phyloP scores from a whole-genome alignment of 2,329 filamentous ascomycete genomes.

The Penicillium sp. region DNA sequence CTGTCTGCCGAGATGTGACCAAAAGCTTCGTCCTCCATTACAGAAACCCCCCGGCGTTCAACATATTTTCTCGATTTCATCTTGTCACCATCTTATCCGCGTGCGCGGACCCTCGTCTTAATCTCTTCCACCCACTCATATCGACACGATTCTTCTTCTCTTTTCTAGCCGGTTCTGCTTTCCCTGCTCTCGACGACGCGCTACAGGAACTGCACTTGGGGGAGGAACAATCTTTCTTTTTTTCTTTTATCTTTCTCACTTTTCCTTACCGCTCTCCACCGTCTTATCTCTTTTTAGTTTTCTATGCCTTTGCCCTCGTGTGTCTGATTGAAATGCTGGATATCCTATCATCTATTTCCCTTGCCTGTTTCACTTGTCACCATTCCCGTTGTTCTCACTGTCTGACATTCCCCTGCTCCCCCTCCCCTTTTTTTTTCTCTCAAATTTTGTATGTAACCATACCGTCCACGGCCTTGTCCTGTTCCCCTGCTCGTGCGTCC shows the following conservation, averaged over 20 bases:
- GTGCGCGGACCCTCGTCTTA: slow-evolving; percentile 19
- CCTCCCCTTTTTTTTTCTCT: slow-evolving; percentile 15
- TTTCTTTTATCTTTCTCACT: slow-evolving; percentile 23
- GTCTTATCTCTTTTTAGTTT: slow-evolving; percentile 17
- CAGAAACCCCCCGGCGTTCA: slow-evolving; percentile 22
- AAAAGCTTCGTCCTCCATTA: slow-evolving; percentile 17
- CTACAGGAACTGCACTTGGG: slow-evolving; percentile 11
- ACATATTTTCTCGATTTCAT: slow-evolving; percentile 11
- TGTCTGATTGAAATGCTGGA: slow-evolving; percentile 30
- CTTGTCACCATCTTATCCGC: slow-evolving; percentile 20
- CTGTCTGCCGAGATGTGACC: slow-evolving; percentile 21
- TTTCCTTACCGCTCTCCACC: slow-evolving; percentile 22
- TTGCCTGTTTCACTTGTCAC: slow-evolving; percentile 16
- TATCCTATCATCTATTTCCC: slow-evolving; percentile 35
- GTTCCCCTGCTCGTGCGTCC: slow-evolving; percentile 21
- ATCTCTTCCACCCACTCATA: slow-evolving; percentile 20
- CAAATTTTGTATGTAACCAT: slow-evolving; percentile 30
- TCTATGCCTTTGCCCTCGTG: slow-evolving; percentile 11
- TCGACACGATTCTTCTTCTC: slow-evolving; percentile 26
- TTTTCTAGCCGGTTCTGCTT: slow-evolving; percentile 19
- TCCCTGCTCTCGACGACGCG: slow-evolving; percentile 22
- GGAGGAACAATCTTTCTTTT: slow-evolving; percentile 6
- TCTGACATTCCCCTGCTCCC: background rate
- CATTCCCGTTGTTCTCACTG: background rate
- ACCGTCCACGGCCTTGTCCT: slow-evolving; percentile 23